These are phyloP conservation scores for Blumeriella jaapii DNA, from an alignment of 2,329 filamentous ascomycete species.

Conservation along the genomic window DNA sequence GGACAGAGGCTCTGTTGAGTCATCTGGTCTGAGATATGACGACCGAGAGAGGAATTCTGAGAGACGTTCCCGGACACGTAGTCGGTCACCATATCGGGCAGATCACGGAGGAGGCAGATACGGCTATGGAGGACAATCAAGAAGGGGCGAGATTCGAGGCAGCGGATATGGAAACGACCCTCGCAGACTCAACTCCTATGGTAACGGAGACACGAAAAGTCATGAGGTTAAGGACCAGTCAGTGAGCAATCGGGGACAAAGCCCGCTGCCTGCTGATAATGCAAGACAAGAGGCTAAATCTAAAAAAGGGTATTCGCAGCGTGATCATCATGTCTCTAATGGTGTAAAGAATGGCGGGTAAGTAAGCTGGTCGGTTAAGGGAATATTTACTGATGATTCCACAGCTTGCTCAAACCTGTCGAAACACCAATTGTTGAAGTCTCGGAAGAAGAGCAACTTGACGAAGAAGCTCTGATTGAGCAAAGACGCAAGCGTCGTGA, in stretches of 20 bases:
- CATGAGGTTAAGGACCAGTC: constrained; percentile 44
- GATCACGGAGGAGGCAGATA: constrained; percentile 21
- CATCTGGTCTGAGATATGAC: constrained; percentile 32
- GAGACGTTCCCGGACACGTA: constrained; percentile 43
- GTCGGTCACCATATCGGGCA: constrained; percentile 36
- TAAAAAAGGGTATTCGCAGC: constrained; percentile 46
- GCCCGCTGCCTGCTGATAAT: constrained; percentile 45
- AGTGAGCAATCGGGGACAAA: constrained; percentile 52
- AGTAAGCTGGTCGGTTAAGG: not conserved
- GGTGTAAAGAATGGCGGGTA: constrained; percentile 32
- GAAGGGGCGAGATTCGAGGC: constrained; percentile 16
- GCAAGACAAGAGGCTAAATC: constrained; percentile 57
- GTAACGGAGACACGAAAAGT: constrained; percentile 33
- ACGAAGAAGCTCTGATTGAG: constrained; percentile 76
- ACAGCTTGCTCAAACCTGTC: constrained; percentile 19
- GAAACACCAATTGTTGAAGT: constrained; percentile 30
- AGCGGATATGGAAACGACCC: constrained; percentile 9
- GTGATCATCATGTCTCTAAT: constrained; percentile 32
- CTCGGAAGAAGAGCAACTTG: constrained; percentile 47
- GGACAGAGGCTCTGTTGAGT: constrained; percentile 31
- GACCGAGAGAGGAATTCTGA: constrained; percentile 39
- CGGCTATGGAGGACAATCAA: constrained; percentile 13
- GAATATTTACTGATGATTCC: constrained; percentile 12
- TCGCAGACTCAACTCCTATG: constrained; percentile 18
- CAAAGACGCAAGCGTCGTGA: constrained; percentile 75